Base-by-base conservation (phyloP, 495 filamentous ascomycete species). In the Aspergillus wentii region DNA sequence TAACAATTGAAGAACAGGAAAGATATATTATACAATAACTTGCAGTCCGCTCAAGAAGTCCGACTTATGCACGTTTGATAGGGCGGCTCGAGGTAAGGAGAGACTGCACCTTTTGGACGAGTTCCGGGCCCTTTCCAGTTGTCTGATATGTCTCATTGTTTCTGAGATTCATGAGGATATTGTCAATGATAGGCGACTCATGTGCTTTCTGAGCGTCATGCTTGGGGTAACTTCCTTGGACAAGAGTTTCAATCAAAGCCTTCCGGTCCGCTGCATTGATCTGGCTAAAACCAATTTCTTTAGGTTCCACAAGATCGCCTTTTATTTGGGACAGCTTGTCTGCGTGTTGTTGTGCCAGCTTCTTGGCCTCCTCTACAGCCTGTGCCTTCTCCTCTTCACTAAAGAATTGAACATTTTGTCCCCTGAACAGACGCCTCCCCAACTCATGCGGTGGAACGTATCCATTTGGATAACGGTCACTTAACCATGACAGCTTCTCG, bases 211-310 rank as follows among this genome's bases (percentile, higher is more conserved):
- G 28, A 9, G 11, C 30, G 14, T 51, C 46, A 11, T 48, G 17
- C 5, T 40, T 37, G 8, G 59, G 53, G 35, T 73, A 74, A 30
- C 60, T 57, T 4, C 71, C 71, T 33, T 49, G 83, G 49, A 91
- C 91, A 35, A 94, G 65, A 28, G 81, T 71, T 47, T 85, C 67
- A 49, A 96, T 78, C 11, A 96, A 61, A 4, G 70, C 68, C 36
- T 74, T 71, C 21, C 66, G 68, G 21, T 88, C 62, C 35, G 86
- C 70, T 10, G 61, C 56, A 43, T 76, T 69, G 17, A 86, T 64
- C 8, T 61, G 55, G 26, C 48, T 46, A 33, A 76, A 56, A 7
- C 45, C 51, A 22, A 71, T 25, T 2, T 48, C 43, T 9, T 48
- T 38, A n/a, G 68, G 52, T 27, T 65, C 55, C 17, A 70, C 55